A percentile compares a stretch with the other conserved stretches of the same genome.
phyloP scores from a whole-genome alignment of 2,329 filamentous ascomycete genomes.

The Cladosporium sp. region DNA sequence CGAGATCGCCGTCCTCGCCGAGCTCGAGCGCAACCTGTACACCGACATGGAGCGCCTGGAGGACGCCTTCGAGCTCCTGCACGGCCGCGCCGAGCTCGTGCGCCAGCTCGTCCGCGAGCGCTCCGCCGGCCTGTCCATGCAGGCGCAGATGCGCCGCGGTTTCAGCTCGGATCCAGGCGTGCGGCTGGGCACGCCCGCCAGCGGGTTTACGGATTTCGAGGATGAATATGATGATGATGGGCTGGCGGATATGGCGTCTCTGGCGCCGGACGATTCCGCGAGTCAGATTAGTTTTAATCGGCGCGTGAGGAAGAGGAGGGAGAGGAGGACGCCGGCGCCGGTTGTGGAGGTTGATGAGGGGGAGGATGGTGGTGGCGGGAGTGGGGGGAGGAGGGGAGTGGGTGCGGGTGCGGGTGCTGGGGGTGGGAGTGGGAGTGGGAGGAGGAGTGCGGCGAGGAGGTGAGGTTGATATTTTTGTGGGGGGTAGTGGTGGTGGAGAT shows the following conservation, averaged over 20 bases:
- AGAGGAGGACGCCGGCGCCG: constrained; percentile 64
- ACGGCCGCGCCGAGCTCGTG: constrained; percentile 74
- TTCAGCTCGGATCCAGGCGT: constrained; percentile 36
- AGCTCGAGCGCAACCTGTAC: constrained; percentile 90
- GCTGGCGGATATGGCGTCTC: constrained; percentile 38
- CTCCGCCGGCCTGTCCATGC: constrained; percentile 66
- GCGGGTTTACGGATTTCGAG: constrained; percentile 27
- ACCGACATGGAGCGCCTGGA: constrained; percentile 89
- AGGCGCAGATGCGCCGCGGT: constrained; percentile 55
- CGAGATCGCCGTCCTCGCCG: constrained; percentile 81
- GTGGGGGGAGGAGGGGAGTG: background rate
- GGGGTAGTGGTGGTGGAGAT: too few relatives aligned
- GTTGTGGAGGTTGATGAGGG: constrained; percentile 63
- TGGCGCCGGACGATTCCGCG: constrained; percentile 72
- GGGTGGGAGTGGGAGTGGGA: constrained; percentile 3
- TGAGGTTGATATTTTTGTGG: background rate
- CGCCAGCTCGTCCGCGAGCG: constrained; percentile 74
- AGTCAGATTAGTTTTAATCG: constrained; percentile 72
- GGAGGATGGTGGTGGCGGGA: background rate
- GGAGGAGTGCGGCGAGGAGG: constrained; percentile 7
- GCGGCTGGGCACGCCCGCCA: constrained; percentile 37
- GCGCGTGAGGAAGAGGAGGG: constrained; percentile 59
- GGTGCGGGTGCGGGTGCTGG: background rate
- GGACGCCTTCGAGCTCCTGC: constrained; percentile 88
- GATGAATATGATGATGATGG: constrained; percentile 29